Percentiles rank a stretch among this genome's conserved stretches.
These are phyloP conservation scores for Cenchrus fungigraminus DNA, from an alignment of 176 grass and related monocot genomes.

Conservation along the genomic window DNA sequence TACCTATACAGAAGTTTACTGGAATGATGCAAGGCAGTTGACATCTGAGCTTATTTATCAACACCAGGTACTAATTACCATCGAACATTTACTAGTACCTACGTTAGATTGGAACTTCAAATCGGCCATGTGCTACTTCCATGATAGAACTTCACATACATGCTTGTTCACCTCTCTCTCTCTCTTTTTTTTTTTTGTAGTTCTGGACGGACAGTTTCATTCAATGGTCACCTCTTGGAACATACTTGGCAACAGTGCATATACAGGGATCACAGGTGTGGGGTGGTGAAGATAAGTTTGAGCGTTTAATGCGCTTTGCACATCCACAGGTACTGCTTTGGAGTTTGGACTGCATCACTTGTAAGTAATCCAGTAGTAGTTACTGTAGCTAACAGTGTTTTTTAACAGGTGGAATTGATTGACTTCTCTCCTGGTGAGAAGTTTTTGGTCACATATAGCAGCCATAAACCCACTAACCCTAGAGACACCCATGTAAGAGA, in stretches of 20 bases:
- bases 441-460: constrained; percentile 86
- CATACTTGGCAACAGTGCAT: constrained; percentile 90
- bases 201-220: constrained; percentile 95
- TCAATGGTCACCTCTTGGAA: constrained; percentile 93
- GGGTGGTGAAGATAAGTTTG: constrained; percentile 75
- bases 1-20: constrained; percentile 84
- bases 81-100: not conserved
- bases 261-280: constrained; percentile 86
- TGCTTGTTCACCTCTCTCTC: not conserved
- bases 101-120: constrained; percentile 14
- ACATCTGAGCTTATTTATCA: constrained; percentile 83
- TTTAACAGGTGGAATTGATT: constrained; percentile 80
- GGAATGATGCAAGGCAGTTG: constrained; percentile 84
- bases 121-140: not conserved
- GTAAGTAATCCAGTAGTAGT: not conserved
- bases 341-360: not conserved
- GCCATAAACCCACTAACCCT: constrained; percentile 90
- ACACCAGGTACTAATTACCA: constrained; percentile 62
- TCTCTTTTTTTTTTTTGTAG: constrained; percentile 32
- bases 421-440: constrained; percentile 92
- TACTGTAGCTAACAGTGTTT: constrained; percentile 36
- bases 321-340: constrained; percentile 63
- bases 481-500: constrained; percentile 78
- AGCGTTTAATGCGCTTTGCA: constrained; percentile 75
- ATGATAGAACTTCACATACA: not conserved